A percentile compares a stretch with the other conserved stretches of the same genome.
Conservation (phyloP, 2,329 filamentous ascomycete species). For the Cytospora chrysosperma region DNA sequence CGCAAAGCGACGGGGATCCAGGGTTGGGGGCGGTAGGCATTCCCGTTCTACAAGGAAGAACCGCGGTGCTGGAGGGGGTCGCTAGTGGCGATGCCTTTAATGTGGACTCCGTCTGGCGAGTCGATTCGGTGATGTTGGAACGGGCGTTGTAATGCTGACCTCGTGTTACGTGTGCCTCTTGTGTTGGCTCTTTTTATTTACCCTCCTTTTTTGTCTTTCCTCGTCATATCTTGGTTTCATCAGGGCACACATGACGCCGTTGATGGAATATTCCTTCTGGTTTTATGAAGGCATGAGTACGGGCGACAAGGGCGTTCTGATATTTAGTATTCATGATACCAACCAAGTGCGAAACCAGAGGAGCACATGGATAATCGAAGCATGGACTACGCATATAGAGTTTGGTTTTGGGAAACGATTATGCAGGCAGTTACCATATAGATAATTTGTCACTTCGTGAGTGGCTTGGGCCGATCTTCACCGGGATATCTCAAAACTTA, state of each 20-base stretch:
- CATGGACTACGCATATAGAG: not conserved
- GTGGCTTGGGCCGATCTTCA: too few species aligned
- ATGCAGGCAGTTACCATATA: not conserved
- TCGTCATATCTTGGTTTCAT: not conserved
- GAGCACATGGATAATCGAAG: not conserved
- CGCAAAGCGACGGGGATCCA: conserved; percentile 45
- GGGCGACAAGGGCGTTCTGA: not conserved
- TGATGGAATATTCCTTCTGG: not conserved
- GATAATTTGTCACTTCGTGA: not conserved
- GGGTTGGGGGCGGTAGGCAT: conserved; percentile 28
- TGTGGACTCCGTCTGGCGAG: not conserved
- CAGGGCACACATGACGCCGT: not conserved
- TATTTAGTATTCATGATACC: not conserved
- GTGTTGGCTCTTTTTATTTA: not conserved
- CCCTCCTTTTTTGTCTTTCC: not conserved
- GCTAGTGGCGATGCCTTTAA: not conserved
- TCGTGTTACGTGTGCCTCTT: not conserved
- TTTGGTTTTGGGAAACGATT: not conserved
- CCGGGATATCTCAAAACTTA: too few species aligned
- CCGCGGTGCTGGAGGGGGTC: not conserved
- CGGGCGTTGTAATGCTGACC: not conserved
- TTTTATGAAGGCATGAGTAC: not conserved
- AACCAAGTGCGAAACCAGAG: not conserved
- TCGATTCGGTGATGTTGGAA: not conserved
- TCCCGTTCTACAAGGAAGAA: not conserved